These are phyloP conservation scores for Diaporthe eres DNA, from an alignment of 2,329 filamentous ascomycete genomes.

Conservation along the genomic window DNA sequence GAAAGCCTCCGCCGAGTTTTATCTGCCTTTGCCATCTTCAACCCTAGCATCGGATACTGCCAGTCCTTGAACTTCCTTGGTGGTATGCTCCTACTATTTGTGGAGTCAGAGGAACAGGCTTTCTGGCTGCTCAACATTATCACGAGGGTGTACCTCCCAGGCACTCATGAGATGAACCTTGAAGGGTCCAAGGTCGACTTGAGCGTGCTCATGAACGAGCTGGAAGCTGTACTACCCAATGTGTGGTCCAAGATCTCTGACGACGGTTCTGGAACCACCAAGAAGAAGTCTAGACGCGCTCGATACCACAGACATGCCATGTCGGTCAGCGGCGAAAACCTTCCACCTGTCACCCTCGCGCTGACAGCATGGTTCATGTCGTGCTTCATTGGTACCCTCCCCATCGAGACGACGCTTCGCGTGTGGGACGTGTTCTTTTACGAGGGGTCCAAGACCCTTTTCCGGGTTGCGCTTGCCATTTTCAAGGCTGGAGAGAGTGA, in stretches of 20 bases:
- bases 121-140: constrained; percentile 97
- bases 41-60: constrained; percentile 93
- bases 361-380: constrained; percentile 99
- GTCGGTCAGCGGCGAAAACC: constrained; percentile 45
- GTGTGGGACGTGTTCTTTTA: constrained; percentile 98
- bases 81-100: constrained; percentile 88
- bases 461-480: constrained; percentile 89
- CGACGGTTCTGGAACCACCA: constrained; percentile 37
- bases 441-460: constrained; percentile 93
- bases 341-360: constrained; percentile 92
- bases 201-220: constrained; percentile 89
- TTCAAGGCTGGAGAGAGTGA: constrained; percentile 90
- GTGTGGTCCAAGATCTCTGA: constrained; percentile 87
- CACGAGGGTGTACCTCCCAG: constrained; percentile 88
- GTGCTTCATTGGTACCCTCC: constrained; percentile 92
- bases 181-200: constrained; percentile 95
- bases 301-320: constrained; percentile 18
- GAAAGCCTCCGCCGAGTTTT: constrained; percentile 86
- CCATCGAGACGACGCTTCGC: constrained; percentile 90
- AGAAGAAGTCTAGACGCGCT: constrained; percentile 36
- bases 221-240: constrained; percentile 84
- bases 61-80: constrained; percentile 97
- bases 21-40: constrained; percentile 91
- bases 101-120: constrained; percentile 88
- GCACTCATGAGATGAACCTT: constrained; percentile 90